Conservation (phyloP, 805 yeast species). For the Saturnispora halmiae region DNA sequence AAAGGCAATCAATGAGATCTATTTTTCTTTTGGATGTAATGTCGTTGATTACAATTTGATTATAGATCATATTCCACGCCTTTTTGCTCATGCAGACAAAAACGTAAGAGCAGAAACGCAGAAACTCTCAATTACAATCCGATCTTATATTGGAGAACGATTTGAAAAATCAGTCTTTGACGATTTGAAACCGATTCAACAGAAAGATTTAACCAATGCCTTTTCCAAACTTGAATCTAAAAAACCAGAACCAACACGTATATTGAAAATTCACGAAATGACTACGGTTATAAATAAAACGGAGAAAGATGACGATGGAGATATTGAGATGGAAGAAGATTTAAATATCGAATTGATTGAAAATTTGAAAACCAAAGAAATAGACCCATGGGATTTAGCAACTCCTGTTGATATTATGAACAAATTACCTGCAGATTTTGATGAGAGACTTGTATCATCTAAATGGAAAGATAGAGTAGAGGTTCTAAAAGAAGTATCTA, state of each 20-base stretch:
- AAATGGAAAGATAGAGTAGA: conserved; percentile 94
- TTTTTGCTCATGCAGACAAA: conserved; percentile 79
- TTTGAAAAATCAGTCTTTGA: conserved; percentile 53
- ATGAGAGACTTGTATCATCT: conserved; percentile 43
- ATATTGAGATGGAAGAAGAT: conserved; percentile 31
- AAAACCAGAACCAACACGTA: conserved; percentile 47
- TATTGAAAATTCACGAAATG: conserved; percentile 37
- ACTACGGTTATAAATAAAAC: conserved; percentile 22
- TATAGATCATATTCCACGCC: conserved; percentile 48
- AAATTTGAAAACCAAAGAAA: background rate
- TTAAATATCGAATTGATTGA: too few species aligned
- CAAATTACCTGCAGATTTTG: conserved; percentile 57
- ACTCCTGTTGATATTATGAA: conserved; percentile 61
- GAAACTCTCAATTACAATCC: conserved; percentile 55
- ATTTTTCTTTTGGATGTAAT: conserved; percentile 54
- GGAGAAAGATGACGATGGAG: conserved; percentile 27
- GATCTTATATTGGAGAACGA: conserved; percentile 63
- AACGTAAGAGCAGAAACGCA: conserved; percentile 77
- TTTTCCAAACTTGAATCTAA: conserved; percentile 43
- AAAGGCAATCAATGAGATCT: conserved; percentile 46
- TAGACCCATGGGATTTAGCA: conserved; percentile 64
- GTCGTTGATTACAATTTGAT: conserved; percentile 50
- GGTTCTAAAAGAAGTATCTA: conserved; percentile 55
- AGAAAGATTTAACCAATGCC: conserved; percentile 65
- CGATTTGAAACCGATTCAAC: conserved; percentile 83